Conservation (phyloP, 805 yeast genomes). For the Sugiyamaella qingdaonensis region DNA sequence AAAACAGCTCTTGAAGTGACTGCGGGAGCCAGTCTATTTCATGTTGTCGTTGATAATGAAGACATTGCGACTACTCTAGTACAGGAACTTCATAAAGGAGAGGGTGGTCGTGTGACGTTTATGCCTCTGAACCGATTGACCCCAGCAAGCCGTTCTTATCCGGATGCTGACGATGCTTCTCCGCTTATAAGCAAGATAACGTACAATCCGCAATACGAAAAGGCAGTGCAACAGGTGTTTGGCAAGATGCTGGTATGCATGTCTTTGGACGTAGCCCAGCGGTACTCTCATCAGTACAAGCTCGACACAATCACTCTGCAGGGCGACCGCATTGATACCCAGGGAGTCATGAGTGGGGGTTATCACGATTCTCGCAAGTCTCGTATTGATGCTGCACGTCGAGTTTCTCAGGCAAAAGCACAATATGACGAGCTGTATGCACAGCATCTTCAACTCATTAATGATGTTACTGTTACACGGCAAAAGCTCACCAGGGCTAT, state of each 20-base stretch:
- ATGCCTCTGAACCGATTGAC: constrained; percentile 77
- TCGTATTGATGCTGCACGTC: constrained; percentile 64
- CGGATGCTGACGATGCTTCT: constrained; percentile 60
- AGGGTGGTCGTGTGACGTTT: constrained; percentile 83
- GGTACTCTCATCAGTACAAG: constrained; percentile 55
- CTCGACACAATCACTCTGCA: constrained; percentile 81
- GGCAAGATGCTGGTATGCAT: constrained; percentile 76
- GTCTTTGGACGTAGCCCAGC: constrained; percentile 63
- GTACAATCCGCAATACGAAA: constrained; percentile 50
- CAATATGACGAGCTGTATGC: constrained; percentile 42
- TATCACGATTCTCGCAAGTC: constrained; percentile 65
- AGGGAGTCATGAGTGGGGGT: constrained; percentile 88
- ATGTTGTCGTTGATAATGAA: constrained; percentile 85
- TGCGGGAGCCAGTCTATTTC: constrained; percentile 82
- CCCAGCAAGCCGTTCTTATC: constrained; percentile 45
- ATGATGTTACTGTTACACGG: constrained; percentile 44
- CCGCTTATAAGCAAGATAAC: constrained; percentile 76
- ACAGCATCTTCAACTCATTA: constrained; percentile 38
- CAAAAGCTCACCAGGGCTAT: constrained; percentile 48
- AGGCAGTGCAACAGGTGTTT: constrained; percentile 75
- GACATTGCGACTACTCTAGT: constrained; percentile 74
- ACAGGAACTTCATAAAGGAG: constrained; percentile 66
- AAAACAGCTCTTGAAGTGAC: constrained; percentile 82
- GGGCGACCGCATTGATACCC: constrained; percentile 83
- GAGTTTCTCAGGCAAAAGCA: constrained; percentile 48